These are phyloP conservation scores for Cordyceps javanica DNA, from an alignment of 2,329 filamentous ascomycete species.

Conservation along the genomic window DNA sequence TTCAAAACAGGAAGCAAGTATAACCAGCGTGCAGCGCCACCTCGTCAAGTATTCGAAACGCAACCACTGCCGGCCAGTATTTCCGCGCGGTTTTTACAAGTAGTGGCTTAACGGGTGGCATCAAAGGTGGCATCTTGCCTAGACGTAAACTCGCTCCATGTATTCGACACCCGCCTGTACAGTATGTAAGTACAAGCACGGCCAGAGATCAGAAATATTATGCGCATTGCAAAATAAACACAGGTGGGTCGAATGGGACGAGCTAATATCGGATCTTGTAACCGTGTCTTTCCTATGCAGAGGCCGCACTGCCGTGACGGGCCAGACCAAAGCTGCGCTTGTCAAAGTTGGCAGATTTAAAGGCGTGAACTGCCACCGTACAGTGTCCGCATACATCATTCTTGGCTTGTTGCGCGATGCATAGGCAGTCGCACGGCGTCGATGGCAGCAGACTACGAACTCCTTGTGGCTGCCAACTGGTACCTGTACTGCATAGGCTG, in stretches of 20 bases:
- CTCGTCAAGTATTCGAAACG: too few relatives aligned
- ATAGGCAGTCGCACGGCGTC: not conserved
- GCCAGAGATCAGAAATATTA: not conserved
- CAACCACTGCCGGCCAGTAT: constrained; percentile 30
- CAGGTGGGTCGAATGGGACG: too few relatives aligned
- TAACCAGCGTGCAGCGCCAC: too few relatives aligned
- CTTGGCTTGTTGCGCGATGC: not conserved
- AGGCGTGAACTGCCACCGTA: not conserved
- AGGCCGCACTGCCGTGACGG: too few relatives aligned
- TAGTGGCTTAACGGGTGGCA: constrained; percentile 37
- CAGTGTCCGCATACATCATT: not conserved
- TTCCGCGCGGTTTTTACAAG: constrained; percentile 33
- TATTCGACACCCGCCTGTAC: constrained; percentile 34
- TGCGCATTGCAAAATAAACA: not conserved
- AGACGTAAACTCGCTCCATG: constrained; percentile 38
- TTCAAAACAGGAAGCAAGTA: too few relatives aligned
- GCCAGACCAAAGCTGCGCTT: too few relatives aligned
- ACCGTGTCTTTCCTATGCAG: too few relatives aligned
- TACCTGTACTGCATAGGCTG: not conserved
- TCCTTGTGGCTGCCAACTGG: not conserved
- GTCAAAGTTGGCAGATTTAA: not conserved
- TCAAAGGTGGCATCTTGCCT: constrained; percentile 32
- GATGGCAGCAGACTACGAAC: not conserved
- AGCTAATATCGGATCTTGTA: too few relatives aligned
- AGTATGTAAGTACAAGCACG: not conserved